A percentile compares a stretch with the other conserved stretches of the same genome.
Evolutionary conservation across 768 basidiomycete species (phyloP).

Genomic region (Rhodotorula diobovata): DNA sequence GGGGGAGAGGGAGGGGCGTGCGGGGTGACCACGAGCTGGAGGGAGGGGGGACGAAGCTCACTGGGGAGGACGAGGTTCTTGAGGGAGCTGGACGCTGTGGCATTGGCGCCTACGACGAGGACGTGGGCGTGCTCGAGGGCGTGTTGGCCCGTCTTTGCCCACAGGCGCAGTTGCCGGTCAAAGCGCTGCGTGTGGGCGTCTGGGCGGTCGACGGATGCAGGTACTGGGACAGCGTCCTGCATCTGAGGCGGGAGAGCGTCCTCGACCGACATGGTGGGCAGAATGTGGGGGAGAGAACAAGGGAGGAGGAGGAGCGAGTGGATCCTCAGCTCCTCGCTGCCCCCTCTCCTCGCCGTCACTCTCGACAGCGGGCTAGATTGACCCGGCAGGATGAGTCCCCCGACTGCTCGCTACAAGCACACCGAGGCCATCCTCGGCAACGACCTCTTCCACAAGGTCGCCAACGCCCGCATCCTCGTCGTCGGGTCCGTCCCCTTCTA

Average conservation of each 20-base stretch:
- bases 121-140: constrained; percentile 80
- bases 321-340: too few species aligned
- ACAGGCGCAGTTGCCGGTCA: constrained; percentile 88
- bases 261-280: not conserved
- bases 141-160: constrained; percentile 86
- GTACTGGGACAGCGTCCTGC: constrained; percentile 21
- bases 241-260: constrained; percentile 13
- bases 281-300: not conserved
- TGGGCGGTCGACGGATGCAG: constrained; percentile 10
- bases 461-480: constrained; percentile 57
- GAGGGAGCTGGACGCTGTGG: constrained; percentile 79
- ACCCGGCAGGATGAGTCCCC: too few species aligned
- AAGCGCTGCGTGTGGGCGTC: constrained; percentile 73
- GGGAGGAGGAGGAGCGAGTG: not conserved
- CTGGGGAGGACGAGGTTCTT: constrained; percentile 96
- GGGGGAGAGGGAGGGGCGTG: not conserved
- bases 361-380: too few species aligned
- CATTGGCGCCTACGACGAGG: constrained; percentile 72
- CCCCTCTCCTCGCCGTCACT: too few species aligned
- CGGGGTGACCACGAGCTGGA: too few species aligned
- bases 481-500: constrained; percentile 60
- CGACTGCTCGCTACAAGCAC: constrained; percentile 50
- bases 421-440: constrained; percentile 74
- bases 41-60: constrained; percentile 26
- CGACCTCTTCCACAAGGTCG: constrained; percentile 56